Evolutionary conservation across 345 rosid species (phyloP).

Genomic region (Murraya koenigii): DNA sequence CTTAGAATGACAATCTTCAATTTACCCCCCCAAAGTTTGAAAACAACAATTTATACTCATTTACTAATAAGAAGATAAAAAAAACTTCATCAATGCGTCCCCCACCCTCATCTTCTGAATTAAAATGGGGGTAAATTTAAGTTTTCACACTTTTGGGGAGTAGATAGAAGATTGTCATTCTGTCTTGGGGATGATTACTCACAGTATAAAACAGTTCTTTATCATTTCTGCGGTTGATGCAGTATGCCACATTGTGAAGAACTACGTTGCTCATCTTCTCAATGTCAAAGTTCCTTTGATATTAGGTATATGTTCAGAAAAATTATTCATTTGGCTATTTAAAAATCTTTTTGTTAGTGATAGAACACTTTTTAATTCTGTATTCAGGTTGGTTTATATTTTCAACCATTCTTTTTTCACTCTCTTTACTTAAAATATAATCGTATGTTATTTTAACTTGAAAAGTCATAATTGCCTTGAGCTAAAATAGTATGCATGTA

Average conservation of each 20-base stretch:
- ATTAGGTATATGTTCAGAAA: conserved; percentile 50
- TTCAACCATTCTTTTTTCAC: background rate
- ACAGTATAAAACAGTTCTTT: background rate
- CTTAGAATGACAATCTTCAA: no score
- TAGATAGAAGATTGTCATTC: no score
- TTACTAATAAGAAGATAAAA: no score
- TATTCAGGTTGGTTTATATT: background rate
- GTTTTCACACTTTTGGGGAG: no score
- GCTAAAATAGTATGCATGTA: background rate
- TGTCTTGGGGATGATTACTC: no score
- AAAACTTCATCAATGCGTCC: no score
- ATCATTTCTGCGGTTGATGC: conserved; percentile 23
- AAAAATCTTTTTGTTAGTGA: background rate
- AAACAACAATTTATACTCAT: no score
- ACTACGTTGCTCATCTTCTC: conserved; percentile 71
- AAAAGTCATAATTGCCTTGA: background rate
- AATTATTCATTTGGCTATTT: background rate
- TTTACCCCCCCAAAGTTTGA: no score
- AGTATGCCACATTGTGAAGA: conserved; percentile 90
- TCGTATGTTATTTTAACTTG: background rate
- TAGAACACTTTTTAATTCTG: background rate
- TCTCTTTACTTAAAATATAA: background rate
- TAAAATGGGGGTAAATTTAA: no score
- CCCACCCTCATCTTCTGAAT: no score
- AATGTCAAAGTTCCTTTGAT: conserved; percentile 78